Evolutionary conservation across 2,329 filamentous ascomycete species (phyloP), one percentile per base, ranked within the genome.

Genomic region (Fusarium heterosporum): DNA sequence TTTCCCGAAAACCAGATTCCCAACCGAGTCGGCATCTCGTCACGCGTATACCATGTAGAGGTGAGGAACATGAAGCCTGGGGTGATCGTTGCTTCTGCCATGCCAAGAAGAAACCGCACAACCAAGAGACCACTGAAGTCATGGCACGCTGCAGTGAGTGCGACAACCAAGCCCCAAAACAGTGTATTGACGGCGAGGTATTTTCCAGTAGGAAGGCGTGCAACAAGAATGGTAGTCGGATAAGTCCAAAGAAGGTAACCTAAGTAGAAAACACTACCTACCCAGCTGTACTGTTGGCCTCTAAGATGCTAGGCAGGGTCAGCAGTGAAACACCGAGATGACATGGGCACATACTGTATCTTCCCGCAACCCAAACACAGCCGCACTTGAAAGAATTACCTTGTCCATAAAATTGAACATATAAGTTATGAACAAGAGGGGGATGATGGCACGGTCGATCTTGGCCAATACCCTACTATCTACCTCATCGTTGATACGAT

Each of bases 371-470:
- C 84, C 85, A 65, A 88, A 88, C 0, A 88, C 84, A 6, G 84
- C 79, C 0, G 86, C 85, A 59, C 81, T 85, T 0, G 84, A 85
- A 2, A 87, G 72, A 55, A 85, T 85, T 1, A 82, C 82, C 71
- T 89, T 89, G 73, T 89, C 87, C 79, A 89, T 86, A 57, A 88
- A 88, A 69, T 87, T 86, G 63, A 89, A 73, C 77, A 84, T 83
- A 69, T 89, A 89, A 0, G 83, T 87, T 40, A 83, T 66, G 61
- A 88, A 87, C 11, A 89, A 74, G 12, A 89, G 75, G 0, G 87
- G 85, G 7, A 89, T 82, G 11, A 89, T 76, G 13, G 77, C 77
- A 64, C 75, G 76, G 71, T 89, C 87, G 59, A 89, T 87, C 73
- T 87, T 87, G 26, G 80, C 77, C 49, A 88, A 58, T 5, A 87